A percentile compares a stretch with the other conserved stretches of the same genome.
Conservation (phyloP, 2,329 filamentous ascomycete species). For the Ophiostoma ips region DNA sequence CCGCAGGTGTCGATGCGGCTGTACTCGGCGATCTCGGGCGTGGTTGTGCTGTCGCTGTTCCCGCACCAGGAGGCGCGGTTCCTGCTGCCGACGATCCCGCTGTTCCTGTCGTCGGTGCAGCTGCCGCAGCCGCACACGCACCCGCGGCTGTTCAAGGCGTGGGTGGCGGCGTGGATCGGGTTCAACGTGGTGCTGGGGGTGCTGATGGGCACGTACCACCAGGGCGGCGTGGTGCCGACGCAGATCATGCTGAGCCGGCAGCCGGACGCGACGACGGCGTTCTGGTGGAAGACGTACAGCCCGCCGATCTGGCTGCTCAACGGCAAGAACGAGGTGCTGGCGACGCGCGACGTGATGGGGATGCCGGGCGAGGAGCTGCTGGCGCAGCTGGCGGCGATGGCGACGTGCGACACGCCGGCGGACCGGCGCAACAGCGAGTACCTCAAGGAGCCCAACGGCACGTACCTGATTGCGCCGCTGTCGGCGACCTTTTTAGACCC, state of each 20-base stretch:
- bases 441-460: conserved; percentile 47
- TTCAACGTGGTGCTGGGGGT: conserved; percentile 57
- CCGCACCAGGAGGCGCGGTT: conserved; percentile 73
- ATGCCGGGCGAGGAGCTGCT: conserved; percentile 48
- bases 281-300: conserved; percentile 82
- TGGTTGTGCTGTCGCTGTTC: conserved; percentile 57
- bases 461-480: conserved; percentile 58
- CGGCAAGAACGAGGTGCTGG: conserved; percentile 58
- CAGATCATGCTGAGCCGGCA: conserved; percentile 63
- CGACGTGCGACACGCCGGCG: conserved; percentile 48
- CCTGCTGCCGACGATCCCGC: conserved; percentile 57
- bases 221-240: conserved; percentile 62
- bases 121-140: conserved; percentile 46
- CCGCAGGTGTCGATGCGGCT: conserved; percentile 48
- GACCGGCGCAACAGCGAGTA: conserved; percentile 41
- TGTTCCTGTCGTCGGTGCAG: conserved; percentile 61
- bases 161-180: conserved; percentile 49
- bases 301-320: conserved; percentile 70
- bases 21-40: conserved; percentile 60
- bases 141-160: conserved; percentile 32
- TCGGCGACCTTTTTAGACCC: conserved; percentile 58
- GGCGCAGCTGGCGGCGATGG: conserved; percentile 40
- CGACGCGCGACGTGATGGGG: conserved; percentile 61
- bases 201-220: conserved; percentile 71
- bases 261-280: conserved; percentile 51